Conservation (phyloP, 2,329 filamentous ascomycete genomes). For the Phyllosticta citribraziliensis region DNA sequence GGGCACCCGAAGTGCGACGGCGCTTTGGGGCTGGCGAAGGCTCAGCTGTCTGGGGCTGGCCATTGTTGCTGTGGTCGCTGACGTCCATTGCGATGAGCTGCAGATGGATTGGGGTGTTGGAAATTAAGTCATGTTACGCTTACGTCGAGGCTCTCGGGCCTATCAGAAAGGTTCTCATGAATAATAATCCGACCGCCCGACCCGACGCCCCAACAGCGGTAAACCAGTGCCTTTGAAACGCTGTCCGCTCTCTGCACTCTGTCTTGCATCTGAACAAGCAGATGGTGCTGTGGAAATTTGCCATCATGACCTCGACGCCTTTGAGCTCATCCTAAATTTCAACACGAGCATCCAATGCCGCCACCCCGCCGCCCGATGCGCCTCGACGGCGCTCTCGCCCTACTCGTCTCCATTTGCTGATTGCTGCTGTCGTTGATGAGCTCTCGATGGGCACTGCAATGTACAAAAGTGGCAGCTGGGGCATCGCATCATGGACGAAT, state of each 20-base stretch:
- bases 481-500: not conserved
- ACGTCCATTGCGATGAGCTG: not conserved
- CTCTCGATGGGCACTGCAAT: not conserved
- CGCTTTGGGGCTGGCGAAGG: constrained; percentile 17
- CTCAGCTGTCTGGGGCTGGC: not conserved
- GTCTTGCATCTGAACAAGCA: not conserved
- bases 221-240: not conserved
- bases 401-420: not conserved
- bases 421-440: not conserved
- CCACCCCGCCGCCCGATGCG: not conserved
- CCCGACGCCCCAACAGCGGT: not conserved
- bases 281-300: not conserved
- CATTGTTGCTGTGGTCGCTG: constrained; percentile 1
- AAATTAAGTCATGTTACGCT: not conserved
- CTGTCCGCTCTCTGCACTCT: not conserved
- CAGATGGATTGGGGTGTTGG: not conserved
- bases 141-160: not conserved
- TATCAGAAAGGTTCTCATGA: not conserved
- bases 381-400: not conserved
- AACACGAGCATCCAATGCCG: not conserved
- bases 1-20: constrained; percentile 24
- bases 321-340: not conserved
- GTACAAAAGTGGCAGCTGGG: not conserved
- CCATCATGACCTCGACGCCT: not conserved
- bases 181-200: not conserved